phyloP scores from a whole-genome alignment of 164 flowering plant genomes.

The Berberis vulgaris region DNA sequence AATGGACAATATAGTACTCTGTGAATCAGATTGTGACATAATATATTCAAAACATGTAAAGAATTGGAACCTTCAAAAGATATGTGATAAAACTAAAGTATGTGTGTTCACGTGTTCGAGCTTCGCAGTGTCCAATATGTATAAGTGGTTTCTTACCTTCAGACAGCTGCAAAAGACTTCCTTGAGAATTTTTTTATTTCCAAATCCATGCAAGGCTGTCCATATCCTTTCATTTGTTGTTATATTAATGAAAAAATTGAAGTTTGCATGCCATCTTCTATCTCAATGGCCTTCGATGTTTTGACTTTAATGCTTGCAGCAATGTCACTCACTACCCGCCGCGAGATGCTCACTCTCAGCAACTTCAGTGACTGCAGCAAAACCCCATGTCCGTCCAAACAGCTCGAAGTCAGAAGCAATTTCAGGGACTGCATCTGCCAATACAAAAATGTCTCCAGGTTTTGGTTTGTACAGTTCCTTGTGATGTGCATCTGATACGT shows the following conservation, averaged over 20 bases:
- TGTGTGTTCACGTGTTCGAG: background rate
- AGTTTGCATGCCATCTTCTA: conserved; percentile 10
- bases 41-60: too few relatives aligned
- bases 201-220: conserved; percentile 25
- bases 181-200: conserved; percentile 10
- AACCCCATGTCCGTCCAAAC: conserved; percentile 28
- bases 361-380: conserved; percentile 26
- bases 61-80: too few relatives aligned
- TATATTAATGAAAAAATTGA: conserved; percentile 36
- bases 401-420: conserved; percentile 26
- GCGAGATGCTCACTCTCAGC: background rate
- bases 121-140: background rate
- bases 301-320: conserved; percentile 29
- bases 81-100: too few relatives aligned
- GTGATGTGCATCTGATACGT: conserved; percentile 18
- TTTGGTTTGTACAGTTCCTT: conserved; percentile 40
- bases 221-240: conserved; percentile 48
- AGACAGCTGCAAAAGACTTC: conserved; percentile 20
- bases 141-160: conserved; percentile 22
- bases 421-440: conserved; percentile 43
- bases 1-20: too few relatives aligned
- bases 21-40: too few relatives aligned
- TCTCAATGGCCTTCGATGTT: conserved; percentile 22
- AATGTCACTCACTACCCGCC: background rate
- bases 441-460: conserved; percentile 51